Base-by-base conservation (phyloP, 1,284 basidiomycete species). In the Trametes versicolor region DNA sequence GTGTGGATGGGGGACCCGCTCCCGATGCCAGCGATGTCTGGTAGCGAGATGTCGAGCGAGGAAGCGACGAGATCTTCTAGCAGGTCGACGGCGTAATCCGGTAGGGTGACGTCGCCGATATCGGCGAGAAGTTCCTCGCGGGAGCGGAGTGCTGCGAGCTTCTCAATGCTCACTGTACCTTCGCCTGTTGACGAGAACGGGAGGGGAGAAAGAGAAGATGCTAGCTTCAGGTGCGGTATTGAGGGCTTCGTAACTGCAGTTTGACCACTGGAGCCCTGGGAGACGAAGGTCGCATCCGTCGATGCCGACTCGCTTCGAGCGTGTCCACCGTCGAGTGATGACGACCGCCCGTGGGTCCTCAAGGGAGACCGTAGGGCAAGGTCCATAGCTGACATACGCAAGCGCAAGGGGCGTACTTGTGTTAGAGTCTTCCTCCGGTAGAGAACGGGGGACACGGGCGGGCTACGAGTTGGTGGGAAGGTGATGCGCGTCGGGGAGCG, bases 41-140 rank as follows among this genome's bases (percentile, higher is more conserved):
- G 45, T 23, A 73, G 67, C 1, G 70, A 62, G 29, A 74, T 60
- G 47, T 72, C 70, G 17, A 70, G 54, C 19, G 63, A 60, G 50
- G 65, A 64, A 5, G 71, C 55, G 48, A 63, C 69, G 43, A 75
- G 63, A 36, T 68, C 70, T 43, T 74, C 71, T 17, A 75, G 65
- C 15, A 75, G 70, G 43, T 70, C 62, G 37, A 70, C 45, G 4
- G 71, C 74, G 61, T 75, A 75, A 12, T 63, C 67, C 0, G 74
- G 74, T 12, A 75, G 51, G 5, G 56, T 15, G 17, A 73, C 63
- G 36, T 71, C 63, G 3, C 62, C 67, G 29, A 72, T 29, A 36
- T 71, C 67, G 4, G 69, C 61, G 12, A 70, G 54, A 41, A 74
- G 54, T 54, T 72, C 66, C 17, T 67, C 71, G 9, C 57, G 63